These are phyloP conservation scores for Suillus luteus DNA, from an alignment of 768 basidiomycete genomes.

Conservation along the genomic window DNA sequence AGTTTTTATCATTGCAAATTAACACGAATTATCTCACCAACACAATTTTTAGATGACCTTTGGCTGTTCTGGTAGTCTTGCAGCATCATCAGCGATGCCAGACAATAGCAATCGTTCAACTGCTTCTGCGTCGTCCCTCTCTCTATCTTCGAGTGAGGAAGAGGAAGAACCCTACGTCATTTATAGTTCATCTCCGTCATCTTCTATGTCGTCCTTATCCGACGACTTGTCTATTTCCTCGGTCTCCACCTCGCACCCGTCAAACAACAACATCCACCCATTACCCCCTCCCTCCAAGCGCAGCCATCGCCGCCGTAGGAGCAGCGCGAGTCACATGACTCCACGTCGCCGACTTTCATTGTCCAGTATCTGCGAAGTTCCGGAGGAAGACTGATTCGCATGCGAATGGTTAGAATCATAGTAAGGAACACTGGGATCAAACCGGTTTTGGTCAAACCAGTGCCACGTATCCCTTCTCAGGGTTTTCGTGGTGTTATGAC, in stretches of 20 bases:
- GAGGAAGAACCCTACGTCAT: constrained; percentile 36
- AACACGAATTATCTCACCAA: neutral
- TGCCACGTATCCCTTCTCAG: neutral
- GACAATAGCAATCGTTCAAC: neutral
- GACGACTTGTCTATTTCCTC: constrained; percentile 23
- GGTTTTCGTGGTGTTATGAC: neutral
- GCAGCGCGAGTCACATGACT: constrained; percentile 34
- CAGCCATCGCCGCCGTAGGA: constrained; percentile 32
- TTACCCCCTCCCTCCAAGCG: constrained; percentile 3
- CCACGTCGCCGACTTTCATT: constrained; percentile 34
- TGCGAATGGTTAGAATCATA: constrained; percentile 2
- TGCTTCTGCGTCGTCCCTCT: constrained; percentile 17
- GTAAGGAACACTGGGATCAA: constrained; percentile 9
- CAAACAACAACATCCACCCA: constrained; percentile 15
- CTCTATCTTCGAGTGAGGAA: constrained; percentile 31
- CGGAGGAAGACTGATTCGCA: constrained; percentile 30
- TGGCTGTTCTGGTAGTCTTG: constrained; percentile 18
- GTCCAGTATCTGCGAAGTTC: constrained; percentile 35
- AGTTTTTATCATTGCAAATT: constrained; percentile 2
- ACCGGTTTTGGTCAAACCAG: constrained; percentile 12
- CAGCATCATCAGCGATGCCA: constrained; percentile 1
- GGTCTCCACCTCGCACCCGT: constrained; percentile 28
- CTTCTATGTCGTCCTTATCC: constrained; percentile 34
- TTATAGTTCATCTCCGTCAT: constrained; percentile 35
- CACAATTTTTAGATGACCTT: constrained; percentile 19